A percentile compares a stretch with the other conserved stretches of the same genome.
phyloP scores from a whole-genome alignment of 1,284 basidiomycete species.

The Leccinum fuscescens region DNA sequence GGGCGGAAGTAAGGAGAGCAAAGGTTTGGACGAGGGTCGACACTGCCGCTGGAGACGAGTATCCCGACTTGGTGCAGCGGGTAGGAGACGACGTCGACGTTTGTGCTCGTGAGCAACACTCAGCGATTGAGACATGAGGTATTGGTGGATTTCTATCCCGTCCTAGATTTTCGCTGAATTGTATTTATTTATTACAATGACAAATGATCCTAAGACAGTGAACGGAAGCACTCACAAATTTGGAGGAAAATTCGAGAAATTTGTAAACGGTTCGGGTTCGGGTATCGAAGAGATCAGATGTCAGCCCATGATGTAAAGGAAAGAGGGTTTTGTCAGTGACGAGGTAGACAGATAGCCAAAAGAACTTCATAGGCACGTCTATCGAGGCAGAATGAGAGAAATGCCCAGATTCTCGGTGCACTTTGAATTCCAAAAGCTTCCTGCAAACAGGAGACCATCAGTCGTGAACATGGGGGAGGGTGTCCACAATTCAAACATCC shows the following conservation, averaged over 20 bases:
- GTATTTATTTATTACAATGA: background rate
- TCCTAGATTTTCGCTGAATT: background rate
- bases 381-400: background rate
- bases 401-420: background rate
- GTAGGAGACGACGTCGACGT: conserved; percentile 5
- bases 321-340: background rate
- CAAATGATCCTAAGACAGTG: background rate
- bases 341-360: background rate
- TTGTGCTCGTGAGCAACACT: conserved; percentile 9
- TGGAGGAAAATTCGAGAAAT: background rate
- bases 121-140: background rate
- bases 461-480: background rate
- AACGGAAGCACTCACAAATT: background rate
- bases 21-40: conserved; percentile 8
- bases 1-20: background rate
- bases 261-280: conserved; percentile 10
- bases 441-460: background rate
- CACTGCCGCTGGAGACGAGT: background rate
- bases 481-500: background rate
- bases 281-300: conserved; percentile 7
- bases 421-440: conserved; percentile 3
- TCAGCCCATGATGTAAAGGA: background rate
- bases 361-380: background rate
- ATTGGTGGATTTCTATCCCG: background rate
- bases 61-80: no score